phyloP scores from a whole-genome alignment of 495 filamentous ascomycete species.

The Penicillium diatomitis region DNA sequence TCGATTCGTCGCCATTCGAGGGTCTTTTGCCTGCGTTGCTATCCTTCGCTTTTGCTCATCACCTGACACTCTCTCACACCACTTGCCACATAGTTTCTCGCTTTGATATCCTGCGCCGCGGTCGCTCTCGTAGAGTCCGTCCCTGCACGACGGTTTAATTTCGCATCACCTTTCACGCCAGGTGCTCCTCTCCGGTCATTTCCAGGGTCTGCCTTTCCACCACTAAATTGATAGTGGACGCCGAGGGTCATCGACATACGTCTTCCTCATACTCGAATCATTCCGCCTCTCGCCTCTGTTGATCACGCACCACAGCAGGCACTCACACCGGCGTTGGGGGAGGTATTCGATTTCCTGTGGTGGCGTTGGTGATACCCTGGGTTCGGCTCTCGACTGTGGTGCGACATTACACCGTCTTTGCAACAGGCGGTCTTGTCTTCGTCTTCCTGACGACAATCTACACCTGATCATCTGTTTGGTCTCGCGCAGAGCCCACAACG shows the following conservation, averaged over 20 bases:
- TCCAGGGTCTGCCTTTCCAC: too few species aligned
- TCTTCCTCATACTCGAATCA: too few species aligned
- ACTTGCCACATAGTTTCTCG: constrained; percentile 15
- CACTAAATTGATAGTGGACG: too few species aligned
- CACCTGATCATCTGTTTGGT: neutral
- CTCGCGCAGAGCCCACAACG: too few species aligned
- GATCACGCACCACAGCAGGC: too few species aligned
- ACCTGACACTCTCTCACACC: constrained; percentile 16
- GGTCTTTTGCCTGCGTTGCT: too few species aligned
- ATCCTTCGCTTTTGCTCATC: constrained; percentile 3
- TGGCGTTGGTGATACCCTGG: constrained; percentile 26
- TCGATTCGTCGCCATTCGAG: too few species aligned
- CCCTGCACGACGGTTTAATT: constrained; percentile 1
- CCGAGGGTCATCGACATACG: too few species aligned
- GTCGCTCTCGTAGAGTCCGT: too few species aligned
- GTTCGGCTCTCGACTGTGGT: constrained; percentile 31
- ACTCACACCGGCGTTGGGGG: too few species aligned
- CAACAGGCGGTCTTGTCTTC: constrained; percentile 2
- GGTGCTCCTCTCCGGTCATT: neutral
- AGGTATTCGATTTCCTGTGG: constrained; percentile 6
- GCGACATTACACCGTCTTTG: constrained; percentile 23
- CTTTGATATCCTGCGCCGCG: constrained; percentile 3
- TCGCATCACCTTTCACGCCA: neutral
- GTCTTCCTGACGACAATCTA: constrained; percentile 15
- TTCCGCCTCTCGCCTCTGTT: too few species aligned